These are phyloP conservation scores for Cornus controversa DNA, from an alignment of 148 eudicot genomes.

Conservation along the genomic window DNA sequence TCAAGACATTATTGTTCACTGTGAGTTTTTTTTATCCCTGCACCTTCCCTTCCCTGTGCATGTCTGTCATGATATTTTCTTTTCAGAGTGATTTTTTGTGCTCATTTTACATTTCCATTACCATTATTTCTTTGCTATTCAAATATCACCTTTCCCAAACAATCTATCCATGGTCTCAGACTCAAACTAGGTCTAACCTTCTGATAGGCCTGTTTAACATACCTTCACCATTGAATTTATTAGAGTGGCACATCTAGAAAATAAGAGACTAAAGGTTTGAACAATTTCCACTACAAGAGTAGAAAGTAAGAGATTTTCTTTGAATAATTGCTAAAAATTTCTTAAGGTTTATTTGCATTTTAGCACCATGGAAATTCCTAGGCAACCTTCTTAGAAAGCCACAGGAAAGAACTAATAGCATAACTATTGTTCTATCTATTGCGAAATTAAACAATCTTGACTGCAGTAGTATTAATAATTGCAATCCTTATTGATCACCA, in stretches of 20 bases:
- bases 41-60: neutral
- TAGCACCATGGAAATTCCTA: neutral
- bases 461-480: neutral
- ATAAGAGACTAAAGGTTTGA: no score
- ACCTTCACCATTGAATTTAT: neutral
- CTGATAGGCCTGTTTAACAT: no score
- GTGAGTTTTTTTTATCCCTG: constrained; percentile 41
- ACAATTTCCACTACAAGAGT: no score
- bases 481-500: neutral
- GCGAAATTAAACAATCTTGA: neutral
- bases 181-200: neutral
- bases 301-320: no score
- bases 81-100: neutral
- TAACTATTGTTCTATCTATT: no score
- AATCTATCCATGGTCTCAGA: neutral
- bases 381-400: neutral
- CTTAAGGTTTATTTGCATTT: no score
- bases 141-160: no score
- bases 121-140: neutral
- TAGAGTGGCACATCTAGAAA: neutral
- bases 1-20: constrained; percentile 64
- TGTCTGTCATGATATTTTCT: neutral
- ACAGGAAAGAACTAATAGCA: neutral
- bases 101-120: neutral
- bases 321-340: no score